These are phyloP conservation scores for Nakaseomyces sp. DNA, from an alignment of 1,139 yeast genomes.

Conservation along the genomic window DNA sequence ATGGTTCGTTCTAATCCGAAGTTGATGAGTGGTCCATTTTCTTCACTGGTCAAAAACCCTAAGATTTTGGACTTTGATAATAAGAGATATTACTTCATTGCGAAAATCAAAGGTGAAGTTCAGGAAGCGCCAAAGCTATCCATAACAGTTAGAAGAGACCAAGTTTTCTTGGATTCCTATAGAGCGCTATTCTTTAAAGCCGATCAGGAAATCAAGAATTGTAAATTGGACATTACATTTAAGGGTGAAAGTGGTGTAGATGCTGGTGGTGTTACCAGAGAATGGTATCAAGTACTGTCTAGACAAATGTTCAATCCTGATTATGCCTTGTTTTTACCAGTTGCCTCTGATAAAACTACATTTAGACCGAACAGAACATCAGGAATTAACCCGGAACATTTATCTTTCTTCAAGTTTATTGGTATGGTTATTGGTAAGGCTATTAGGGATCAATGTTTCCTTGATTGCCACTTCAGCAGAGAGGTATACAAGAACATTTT, in stretches of 20 bases:
- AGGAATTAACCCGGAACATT: constrained; percentile 86
- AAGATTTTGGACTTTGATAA: constrained; percentile 90
- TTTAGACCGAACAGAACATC: constrained; percentile 95
- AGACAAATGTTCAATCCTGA: constrained; percentile 96
- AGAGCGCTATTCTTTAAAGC: constrained; percentile 74
- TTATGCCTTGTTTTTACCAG: constrained; percentile 87
- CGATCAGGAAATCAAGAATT: constrained; percentile 62
- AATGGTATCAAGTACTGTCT: constrained; percentile 92
- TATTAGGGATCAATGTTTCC: constrained; percentile 72
- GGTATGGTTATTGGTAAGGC: constrained; percentile 95
- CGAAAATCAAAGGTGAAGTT: constrained; percentile 49
- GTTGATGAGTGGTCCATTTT: constrained; percentile 93
- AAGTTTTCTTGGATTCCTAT: constrained; percentile 87
- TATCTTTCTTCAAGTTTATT: constrained; percentile 86
- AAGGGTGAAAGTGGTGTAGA: constrained; percentile 95
- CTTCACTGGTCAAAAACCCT: constrained; percentile 82
- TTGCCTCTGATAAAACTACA: constrained; percentile 84
- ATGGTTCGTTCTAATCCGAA: constrained; percentile 90
- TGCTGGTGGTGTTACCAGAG: constrained; percentile 97
- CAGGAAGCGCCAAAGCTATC: constrained; percentile 44
- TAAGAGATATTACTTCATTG: constrained; percentile 76
- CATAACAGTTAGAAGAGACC: constrained; percentile 74
- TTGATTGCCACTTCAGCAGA: constrained; percentile 93
- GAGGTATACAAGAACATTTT: constrained; percentile 87
- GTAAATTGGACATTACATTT: constrained; percentile 71